phyloP scores from a whole-genome alignment of 2,329 filamentous ascomycete species.

The Davidsoniella neocaledoniae region DNA sequence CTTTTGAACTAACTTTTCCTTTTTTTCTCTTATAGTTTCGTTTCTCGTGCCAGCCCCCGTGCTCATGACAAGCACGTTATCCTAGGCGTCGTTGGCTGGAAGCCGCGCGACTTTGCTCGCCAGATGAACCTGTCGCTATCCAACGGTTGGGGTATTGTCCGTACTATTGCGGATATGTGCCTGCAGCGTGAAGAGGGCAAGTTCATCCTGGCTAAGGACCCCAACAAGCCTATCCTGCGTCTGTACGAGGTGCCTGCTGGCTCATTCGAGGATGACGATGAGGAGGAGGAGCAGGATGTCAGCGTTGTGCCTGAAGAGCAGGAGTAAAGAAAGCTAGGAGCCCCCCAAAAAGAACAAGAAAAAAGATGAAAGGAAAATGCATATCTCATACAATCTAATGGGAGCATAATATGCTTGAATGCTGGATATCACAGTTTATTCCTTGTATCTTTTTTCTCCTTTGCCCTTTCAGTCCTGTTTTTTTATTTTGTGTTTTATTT shows the following conservation, averaged over 20 bases:
- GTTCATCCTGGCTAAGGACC: constrained; percentile 74
- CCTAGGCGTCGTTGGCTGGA: constrained; percentile 91
- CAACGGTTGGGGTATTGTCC: constrained; percentile 98
- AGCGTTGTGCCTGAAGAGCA: constrained; percentile 29
- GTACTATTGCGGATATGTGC: constrained; percentile 93
- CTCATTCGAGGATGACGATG: constrained; percentile 70
- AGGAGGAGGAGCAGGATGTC: constrained; percentile 34
- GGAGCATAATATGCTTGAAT: not conserved
- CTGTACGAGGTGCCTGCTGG: constrained; percentile 78
- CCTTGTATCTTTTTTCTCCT: not conserved
- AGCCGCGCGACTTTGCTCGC: constrained; percentile 86
- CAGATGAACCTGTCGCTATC: constrained; percentile 97
- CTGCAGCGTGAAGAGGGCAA: constrained; percentile 61
- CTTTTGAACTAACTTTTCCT: constrained; percentile 16
- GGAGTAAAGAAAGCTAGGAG: constrained; percentile 1
- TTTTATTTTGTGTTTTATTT: not conserved
- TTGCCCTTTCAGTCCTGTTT: not conserved
- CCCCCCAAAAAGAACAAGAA: not conserved
- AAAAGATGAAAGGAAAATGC: not conserved
- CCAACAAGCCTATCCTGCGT: constrained; percentile 89
- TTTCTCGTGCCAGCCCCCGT: constrained; percentile 86
- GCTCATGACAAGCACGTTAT: constrained; percentile 87
- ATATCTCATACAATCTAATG: not conserved
- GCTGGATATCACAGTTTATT: not conserved
- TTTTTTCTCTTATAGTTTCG: constrained; percentile 46